Evolutionary conservation across 2,329 filamentous ascomycete genomes (phyloP), one percentile per base, ranked within the genome.

Genomic region (Knufia petricola): DNA sequence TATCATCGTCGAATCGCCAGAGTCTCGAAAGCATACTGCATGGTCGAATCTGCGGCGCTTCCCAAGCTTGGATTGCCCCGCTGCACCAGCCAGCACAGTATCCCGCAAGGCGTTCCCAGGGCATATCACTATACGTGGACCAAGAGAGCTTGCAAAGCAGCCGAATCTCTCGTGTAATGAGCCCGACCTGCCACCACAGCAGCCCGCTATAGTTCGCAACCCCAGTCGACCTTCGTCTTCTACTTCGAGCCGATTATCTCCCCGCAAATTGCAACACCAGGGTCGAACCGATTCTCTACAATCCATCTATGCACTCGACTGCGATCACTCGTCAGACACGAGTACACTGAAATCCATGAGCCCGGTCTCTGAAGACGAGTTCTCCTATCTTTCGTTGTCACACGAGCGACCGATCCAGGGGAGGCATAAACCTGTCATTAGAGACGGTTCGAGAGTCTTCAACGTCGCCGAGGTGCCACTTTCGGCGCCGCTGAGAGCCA

Each of bases 1-100:
- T 26, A 46, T 37, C 20, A 17, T 46, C 19, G 43, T 46, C 8
- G 43, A 46, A 24, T 46, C 43, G 3, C 43, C 43, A 9, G 30
- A 24, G 21, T 46, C 43, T 10, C 43, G 19, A 24, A 21, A 7
- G 37, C 24, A 46, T 37, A 28, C 20, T 3, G 43, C 43, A 23
- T 46, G 43, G 43, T 12, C 30, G 43, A 38, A 46, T n/a, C 15
- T 26, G 13, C 43, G 21, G 10, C 15, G 43, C 9, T 46, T 46
- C 20, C 43, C 43, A 26, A 46, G 43, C 28, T 21, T 46, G 10
- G 3, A 37, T 2, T n/a, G n/a, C 28, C 8, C 8, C 17, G 6
- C 21, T 20, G 10, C 37, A 9, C 9, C 8, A 23, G 15, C 4
- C 13, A 36, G 32, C 10, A 17, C 15, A 4, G 7, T 4, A 7